Conservation (phyloP, 2,329 filamentous ascomycete species). For the Sporothrix sp. region DNA sequence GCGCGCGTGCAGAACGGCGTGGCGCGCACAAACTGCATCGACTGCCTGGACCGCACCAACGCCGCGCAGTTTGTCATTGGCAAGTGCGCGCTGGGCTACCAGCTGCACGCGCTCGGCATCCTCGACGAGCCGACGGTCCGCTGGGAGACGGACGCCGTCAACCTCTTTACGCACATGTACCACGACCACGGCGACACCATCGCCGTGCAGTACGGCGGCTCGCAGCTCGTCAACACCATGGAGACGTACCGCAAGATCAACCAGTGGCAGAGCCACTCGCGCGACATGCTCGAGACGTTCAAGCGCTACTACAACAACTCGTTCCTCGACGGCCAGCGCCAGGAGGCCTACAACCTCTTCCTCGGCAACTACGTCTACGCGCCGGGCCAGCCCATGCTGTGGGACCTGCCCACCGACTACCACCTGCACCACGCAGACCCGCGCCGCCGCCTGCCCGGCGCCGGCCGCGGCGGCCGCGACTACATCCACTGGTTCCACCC, state of each 20-base stretch:
- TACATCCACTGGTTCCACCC: slow-evolving; percentile 90
- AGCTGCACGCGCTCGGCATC: slow-evolving; percentile 84
- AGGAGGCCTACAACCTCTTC: slow-evolving; percentile 96
- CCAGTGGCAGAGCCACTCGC: slow-evolving; percentile 93
- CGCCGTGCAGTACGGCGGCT: slow-evolving; percentile 93
- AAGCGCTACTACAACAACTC: slow-evolving; percentile 97
- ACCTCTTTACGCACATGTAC: slow-evolving; percentile 96
- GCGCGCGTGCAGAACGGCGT: slow-evolving; percentile 80
- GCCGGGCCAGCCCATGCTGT: slow-evolving; percentile 86
- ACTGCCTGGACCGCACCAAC: slow-evolving; percentile 94
- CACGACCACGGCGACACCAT: slow-evolving; percentile 97
- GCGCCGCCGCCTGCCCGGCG: slow-evolving; percentile 49
- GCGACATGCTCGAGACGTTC: slow-evolving; percentile 98
- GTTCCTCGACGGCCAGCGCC: slow-evolving; percentile 92
- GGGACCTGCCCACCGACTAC: slow-evolving; percentile 92
- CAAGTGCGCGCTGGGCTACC: slow-evolving; percentile 83
- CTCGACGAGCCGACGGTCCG: slow-evolving; percentile 66
- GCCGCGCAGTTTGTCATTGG: slow-evolving; percentile 97
- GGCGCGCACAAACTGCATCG: slow-evolving; percentile 93
- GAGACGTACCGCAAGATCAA: slow-evolving; percentile 98
- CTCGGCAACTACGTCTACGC: slow-evolving; percentile 89
- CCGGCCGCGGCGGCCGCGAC: slow-evolving; percentile 28
- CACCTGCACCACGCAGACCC: slow-evolving; percentile 90
- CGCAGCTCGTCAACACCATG: slow-evolving; percentile 97
- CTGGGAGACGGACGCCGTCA: slow-evolving; percentile 92